A percentile compares a stretch with the other conserved stretches of the same genome.
These are phyloP conservation scores for Penicillium sp. DNA, from an alignment of 2,329 filamentous ascomycete genomes.

Conservation along the genomic window DNA sequence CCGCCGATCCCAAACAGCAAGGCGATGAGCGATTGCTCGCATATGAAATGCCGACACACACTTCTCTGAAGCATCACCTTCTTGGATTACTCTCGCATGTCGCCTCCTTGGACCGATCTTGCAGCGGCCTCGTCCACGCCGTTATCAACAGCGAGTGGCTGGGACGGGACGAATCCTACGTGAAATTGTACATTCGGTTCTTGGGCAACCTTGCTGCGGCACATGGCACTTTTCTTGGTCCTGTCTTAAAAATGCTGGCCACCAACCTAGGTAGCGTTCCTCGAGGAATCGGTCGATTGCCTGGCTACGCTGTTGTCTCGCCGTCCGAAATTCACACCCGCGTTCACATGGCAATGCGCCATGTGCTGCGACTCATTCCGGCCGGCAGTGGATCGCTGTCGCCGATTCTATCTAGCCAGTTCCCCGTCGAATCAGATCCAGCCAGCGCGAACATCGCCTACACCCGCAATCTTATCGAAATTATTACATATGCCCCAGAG, in stretches of 20 bases:
- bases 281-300: conserved; percentile 53
- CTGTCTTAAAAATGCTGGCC: conserved; percentile 77
- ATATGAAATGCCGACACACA: conserved; percentile 51
- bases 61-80: conserved; percentile 57
- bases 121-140: conserved; percentile 58
- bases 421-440: conserved; percentile 74
- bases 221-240: conserved; percentile 72
- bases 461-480: conserved; percentile 75
- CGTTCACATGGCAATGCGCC: conserved; percentile 72
- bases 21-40: conserved; percentile 34
- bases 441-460: conserved; percentile 82
- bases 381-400: conserved; percentile 71
- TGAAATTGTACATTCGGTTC: conserved; percentile 57
- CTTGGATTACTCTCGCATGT: conserved; percentile 59
- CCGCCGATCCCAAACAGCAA: conserved; percentile 45
- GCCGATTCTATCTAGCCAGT: conserved; percentile 64
- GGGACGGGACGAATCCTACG: conserved; percentile 60
- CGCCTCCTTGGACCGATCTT: conserved; percentile 55
- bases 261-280: conserved; percentile 68
- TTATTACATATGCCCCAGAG: conserved; percentile 75
- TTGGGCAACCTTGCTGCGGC: conserved; percentile 70
- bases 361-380: conserved; percentile 77
- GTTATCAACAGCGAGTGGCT: conserved; percentile 61
- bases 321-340: conserved; percentile 67
- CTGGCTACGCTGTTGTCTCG: conserved; percentile 57